These are phyloP conservation scores for Cladochytrium replicatum DNA, from an alignment of 192 early-diverging fungal genomes.

Conservation along the genomic window DNA sequence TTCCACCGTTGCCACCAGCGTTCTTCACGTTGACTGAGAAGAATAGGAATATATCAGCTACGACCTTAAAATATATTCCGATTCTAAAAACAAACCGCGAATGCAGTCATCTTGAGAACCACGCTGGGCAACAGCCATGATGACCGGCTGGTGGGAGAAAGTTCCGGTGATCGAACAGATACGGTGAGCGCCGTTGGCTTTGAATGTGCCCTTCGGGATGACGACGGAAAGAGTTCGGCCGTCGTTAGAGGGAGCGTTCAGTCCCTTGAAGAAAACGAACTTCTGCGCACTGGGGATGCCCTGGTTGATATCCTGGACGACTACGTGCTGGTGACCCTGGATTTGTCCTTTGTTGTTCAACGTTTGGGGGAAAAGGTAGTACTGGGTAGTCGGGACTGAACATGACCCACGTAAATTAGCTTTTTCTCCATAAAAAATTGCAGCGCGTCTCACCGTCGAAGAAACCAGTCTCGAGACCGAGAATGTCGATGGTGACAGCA, in stretches of 20 bases:
- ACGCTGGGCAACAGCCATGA: slow-evolving; percentile 31
- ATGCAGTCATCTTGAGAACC: too few relatives aligned
- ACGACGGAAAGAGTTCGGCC: slow-evolving; percentile 10
- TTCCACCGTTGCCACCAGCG: slow-evolving; percentile 1
- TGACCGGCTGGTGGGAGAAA: slow-evolving; percentile 24
- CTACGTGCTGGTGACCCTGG: slow-evolving; percentile 38
- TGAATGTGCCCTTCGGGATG: slow-evolving; percentile 23
- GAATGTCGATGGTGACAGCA: slow-evolving; percentile 14
- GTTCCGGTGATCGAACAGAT: slow-evolving; percentile 27
- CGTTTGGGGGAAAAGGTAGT: slow-evolving; percentile 27
- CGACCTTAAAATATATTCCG: too few relatives aligned
- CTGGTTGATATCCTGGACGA: slow-evolving; percentile 15
- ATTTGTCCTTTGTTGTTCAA: slow-evolving; percentile 22
- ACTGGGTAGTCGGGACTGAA: slow-evolving; percentile 14
- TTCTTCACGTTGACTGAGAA: slow-evolving; percentile 13
- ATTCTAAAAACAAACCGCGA: too few relatives aligned
- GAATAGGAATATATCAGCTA: too few relatives aligned
- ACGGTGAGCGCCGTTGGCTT: slow-evolving; percentile 18
- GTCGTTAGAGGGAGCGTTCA: slow-evolving; percentile 13
- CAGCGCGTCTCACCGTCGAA: too few relatives aligned
- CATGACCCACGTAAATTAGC: neutral
- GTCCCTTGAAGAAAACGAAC: slow-evolving; percentile 32
- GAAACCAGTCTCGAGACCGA: slow-evolving; percentile 30
- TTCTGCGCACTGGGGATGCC: slow-evolving; percentile 14
- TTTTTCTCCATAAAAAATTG: slow-evolving; percentile 1